Evolutionary conservation across 148 eudicot genomes (phyloP), one percentile per base, ranked within the genome.

Genomic region (Linanthus parryae): DNA sequence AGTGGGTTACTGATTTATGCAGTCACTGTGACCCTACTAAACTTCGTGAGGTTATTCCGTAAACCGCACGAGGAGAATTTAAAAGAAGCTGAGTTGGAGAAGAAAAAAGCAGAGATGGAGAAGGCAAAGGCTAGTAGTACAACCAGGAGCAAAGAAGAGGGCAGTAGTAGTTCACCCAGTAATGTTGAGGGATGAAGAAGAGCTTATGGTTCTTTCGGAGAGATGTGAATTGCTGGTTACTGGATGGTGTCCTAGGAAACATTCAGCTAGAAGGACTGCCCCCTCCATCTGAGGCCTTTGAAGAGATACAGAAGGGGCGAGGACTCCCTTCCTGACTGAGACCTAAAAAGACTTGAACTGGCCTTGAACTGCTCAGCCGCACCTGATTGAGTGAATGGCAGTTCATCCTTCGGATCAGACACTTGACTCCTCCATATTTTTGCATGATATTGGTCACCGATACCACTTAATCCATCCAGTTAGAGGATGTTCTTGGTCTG

Each of bases 61-160:
- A 89, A 82, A 73, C 87, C 90, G 28, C 97, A 89, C 42, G 91
- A 89, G 19, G 97, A 89, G 73, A 89, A 89, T 52, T 62, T 61
- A 52, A 89, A 89, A 69, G 91, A 80, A 63, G 95, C 81, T 20
- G 97, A 89, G 65, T 61, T 77, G 57, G 97, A 85, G 43, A 83
- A 64, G 69, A 89, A 82, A 76, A 89, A 80, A 71, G 91, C 88
- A 31, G 84, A 73, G 54, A 89, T 62, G 71, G 96, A 84, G 73
- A 74, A 74, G 73, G 67, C 71, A 33, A 77, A 77, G 75, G 79
- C n/a, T n/a, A n/a, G n/a, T n/a, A n/a, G n/a, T n/a, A n/a, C n/a
- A n/a, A n/a, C n/a, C n/a, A n/a, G n/a, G n/a, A n/a, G n/a, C n/a
- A n/a, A n/a, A n/a, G n/a, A n/a, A n/a, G n/a, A n/a, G n/a, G n/a